These are phyloP conservation scores for Tetradesmus obliquus DNA, from an alignment of 139 green algal genomes.

Conservation along the genomic window DNA sequence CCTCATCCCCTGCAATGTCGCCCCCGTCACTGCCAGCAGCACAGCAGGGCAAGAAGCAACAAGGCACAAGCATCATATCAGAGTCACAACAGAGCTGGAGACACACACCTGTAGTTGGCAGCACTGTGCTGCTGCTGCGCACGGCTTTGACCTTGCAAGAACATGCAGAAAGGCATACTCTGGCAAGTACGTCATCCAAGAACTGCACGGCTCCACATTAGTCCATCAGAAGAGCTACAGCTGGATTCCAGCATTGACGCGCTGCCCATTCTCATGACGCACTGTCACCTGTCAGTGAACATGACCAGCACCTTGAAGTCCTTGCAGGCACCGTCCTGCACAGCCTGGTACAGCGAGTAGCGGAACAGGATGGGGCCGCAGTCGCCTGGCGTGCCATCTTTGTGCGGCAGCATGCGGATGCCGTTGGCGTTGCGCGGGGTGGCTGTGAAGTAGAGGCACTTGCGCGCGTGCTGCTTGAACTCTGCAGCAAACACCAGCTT, in stretches of 20 bases:
- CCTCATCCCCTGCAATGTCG: too few relatives aligned
- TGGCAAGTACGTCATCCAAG: neutral
- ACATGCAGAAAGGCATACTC: neutral
- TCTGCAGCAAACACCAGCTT: neutral
- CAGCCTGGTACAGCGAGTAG: neutral
- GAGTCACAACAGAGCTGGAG: too few relatives aligned
- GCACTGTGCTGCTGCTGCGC: too few relatives aligned
- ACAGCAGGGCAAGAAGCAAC: too few relatives aligned
- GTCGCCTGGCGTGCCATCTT: neutral
- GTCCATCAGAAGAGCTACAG: neutral
- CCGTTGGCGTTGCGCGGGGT: neutral
- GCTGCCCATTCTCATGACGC: neutral
- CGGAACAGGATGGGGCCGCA: neutral
- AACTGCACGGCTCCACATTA: neutral
- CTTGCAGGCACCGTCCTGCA: neutral
- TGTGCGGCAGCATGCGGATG: neutral
- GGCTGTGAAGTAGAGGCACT: slow-evolving; percentile 23
- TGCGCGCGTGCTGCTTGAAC: slow-evolving; percentile 2
- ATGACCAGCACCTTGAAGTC: slow-evolving; percentile 21
- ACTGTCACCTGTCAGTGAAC: neutral
- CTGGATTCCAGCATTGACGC: neutral
- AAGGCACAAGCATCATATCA: too few relatives aligned
- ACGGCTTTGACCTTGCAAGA: neutral
- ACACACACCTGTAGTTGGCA: too few relatives aligned
- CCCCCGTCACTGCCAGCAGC: too few relatives aligned